Conservation (phyloP, 345 rosid species). For the Dovyalis caffra region DNA sequence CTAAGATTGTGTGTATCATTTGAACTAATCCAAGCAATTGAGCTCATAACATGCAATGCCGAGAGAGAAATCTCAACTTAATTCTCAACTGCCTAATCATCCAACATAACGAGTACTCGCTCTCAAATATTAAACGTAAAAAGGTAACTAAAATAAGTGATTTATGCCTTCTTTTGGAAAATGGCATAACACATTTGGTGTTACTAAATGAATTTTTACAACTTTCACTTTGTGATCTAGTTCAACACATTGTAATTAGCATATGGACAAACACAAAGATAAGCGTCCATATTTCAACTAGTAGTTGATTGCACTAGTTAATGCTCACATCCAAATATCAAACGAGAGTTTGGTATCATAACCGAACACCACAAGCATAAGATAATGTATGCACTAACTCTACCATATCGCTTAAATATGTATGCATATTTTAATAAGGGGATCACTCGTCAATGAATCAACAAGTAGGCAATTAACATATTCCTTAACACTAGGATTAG, state of each 20-base stretch:
- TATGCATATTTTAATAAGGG: no score
- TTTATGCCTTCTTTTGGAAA: no score
- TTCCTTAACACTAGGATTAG: no score
- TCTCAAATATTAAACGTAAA: neutral
- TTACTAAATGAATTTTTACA: no score
- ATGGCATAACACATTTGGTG: no score
- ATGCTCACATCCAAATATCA: neutral
- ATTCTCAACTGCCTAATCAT: no score
- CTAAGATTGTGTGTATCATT: neutral
- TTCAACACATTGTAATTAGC: neutral
- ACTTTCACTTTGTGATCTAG: neutral
- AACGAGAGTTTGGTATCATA: conserved; percentile 18
- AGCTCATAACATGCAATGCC: neutral
- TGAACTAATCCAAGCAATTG: neutral
- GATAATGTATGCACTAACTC: conserved; percentile 28
- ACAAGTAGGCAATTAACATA: no score
- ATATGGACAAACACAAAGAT: neutral
- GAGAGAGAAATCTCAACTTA: neutral
- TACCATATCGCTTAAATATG: no score
- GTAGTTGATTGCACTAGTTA: conserved; percentile 5
- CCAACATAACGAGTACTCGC: neutral
- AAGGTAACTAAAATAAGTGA: no score
- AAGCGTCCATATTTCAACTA: neutral
- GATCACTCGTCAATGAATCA: no score
- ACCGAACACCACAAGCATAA: conserved; percentile 22